These are phyloP conservation scores for Pelargonium fulgidum DNA, from an alignment of 441 rosid species.

Conservation along the genomic window DNA sequence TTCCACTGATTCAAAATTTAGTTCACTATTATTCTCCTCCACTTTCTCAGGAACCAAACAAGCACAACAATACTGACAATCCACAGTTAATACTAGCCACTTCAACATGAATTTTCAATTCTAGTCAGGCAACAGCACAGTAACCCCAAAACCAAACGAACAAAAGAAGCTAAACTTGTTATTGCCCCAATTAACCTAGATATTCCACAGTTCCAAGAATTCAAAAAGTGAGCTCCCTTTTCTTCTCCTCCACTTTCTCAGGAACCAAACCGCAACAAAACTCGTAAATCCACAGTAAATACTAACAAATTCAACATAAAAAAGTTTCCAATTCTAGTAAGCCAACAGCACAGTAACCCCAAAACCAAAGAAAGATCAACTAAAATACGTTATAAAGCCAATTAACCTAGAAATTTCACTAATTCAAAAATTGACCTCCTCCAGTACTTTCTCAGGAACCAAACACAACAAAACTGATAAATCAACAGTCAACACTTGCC, in stretches of 20 bases:
- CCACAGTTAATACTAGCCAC: too few relatives aligned
- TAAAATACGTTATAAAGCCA: slow-evolving; percentile 14
- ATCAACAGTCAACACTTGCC: slow-evolving; percentile 31
- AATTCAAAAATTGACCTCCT: not conserved
- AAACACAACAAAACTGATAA: not conserved
- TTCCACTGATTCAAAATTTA: too few relatives aligned
- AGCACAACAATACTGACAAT: too few relatives aligned
- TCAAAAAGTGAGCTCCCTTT: not conserved
- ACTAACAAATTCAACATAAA: slow-evolving; percentile 59
- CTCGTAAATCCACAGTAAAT: slow-evolving; percentile 13
- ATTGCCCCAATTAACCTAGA: too few relatives aligned
- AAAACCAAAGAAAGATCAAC: slow-evolving; percentile 98
- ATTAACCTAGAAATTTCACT: not conserved
- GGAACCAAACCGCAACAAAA: not conserved
- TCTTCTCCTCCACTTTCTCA: not conserved
- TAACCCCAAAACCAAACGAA: slow-evolving; percentile 75
- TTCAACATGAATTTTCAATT: slow-evolving; percentile 21
- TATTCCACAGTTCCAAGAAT: not conserved
- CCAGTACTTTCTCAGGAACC: slow-evolving; percentile 2
- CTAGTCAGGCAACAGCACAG: slow-evolving; percentile 72
- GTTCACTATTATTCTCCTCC: too few relatives aligned
- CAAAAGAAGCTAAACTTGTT: slow-evolving; percentile 56
- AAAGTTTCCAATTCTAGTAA: slow-evolving; percentile 45
- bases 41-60: too few relatives aligned
- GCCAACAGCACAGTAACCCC: slow-evolving; percentile 67